Conservation (phyloP, 495 filamentous ascomycete genomes). For the Aspergillus homomorphus region DNA sequence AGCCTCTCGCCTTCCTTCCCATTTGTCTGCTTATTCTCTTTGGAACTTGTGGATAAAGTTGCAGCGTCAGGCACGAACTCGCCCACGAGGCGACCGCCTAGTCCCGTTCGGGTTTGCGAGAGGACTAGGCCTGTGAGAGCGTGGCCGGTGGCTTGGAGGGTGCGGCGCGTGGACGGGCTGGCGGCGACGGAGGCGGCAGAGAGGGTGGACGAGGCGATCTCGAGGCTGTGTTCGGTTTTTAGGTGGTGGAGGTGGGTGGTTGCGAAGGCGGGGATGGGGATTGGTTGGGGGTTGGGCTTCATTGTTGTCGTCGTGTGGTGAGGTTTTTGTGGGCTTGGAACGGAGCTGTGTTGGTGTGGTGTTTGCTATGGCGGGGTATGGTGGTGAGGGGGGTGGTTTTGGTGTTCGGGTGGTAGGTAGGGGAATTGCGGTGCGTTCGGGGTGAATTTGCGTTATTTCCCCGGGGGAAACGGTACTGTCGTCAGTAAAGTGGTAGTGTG, state of each 20-base stretch:
- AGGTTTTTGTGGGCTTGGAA: too few relatives aligned
- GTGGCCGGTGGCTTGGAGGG: constrained; percentile 80
- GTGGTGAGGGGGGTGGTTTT: not conserved
- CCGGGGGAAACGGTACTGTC: too few relatives aligned
- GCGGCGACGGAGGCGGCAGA: constrained; percentile 69
- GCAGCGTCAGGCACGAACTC: constrained; percentile 77
- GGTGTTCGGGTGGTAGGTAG: not conserved
- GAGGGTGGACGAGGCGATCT: constrained; percentile 48
- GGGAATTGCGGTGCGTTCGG: too few relatives aligned
- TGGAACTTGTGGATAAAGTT: constrained; percentile 34
- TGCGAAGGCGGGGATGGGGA: constrained; percentile 75
- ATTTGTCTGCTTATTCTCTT: constrained; percentile 24
- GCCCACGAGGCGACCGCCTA: constrained; percentile 82
- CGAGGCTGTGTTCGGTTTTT: constrained; percentile 71
- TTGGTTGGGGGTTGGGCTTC: constrained; percentile 17
- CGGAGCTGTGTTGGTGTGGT: too few relatives aligned
- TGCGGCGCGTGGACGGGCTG: constrained; percentile 63
- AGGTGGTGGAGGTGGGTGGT: constrained; percentile 75
- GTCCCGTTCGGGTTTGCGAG: constrained; percentile 78
- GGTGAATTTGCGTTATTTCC: too few relatives aligned
- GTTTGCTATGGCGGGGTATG: not conserved
- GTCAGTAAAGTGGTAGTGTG: too few relatives aligned
- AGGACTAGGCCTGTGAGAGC: constrained; percentile 79
- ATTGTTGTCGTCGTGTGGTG: not conserved
- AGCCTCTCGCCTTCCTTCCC: constrained; percentile 38